These are phyloP conservation scores for Bjerkandera adusta DNA, from an alignment of 1,284 basidiomycete genomes.

Conservation along the genomic window DNA sequence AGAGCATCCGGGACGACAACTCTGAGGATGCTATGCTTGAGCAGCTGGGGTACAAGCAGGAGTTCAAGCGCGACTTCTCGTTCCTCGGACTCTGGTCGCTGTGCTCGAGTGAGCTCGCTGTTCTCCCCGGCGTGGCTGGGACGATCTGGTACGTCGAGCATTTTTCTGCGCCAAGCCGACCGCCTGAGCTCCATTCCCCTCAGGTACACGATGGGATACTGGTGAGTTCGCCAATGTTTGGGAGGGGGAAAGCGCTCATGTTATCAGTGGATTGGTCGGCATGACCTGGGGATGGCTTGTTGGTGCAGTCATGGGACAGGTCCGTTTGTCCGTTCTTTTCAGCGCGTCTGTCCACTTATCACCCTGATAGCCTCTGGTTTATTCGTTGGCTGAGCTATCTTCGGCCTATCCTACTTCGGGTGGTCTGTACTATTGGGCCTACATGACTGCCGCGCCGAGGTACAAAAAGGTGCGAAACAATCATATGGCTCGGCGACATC, in stretches of 20 bases:
- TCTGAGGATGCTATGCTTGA: slow-evolving; percentile 8
- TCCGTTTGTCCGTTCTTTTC: background rate
- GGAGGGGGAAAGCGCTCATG: background rate
- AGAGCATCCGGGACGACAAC: slow-evolving; percentile 3
- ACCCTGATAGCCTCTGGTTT: slow-evolving; percentile 11
- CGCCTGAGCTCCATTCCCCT: background rate
- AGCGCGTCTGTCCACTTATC: background rate
- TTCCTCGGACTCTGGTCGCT: slow-evolving; percentile 14
- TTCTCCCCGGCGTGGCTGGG: slow-evolving; percentile 16
- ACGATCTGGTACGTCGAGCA: slow-evolving; percentile 13
- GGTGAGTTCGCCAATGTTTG: slow-evolving; percentile 6
- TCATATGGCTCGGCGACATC: no score
- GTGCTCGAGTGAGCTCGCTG: slow-evolving; percentile 16
- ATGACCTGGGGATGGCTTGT: slow-evolving; percentile 21
- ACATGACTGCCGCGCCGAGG: slow-evolving; percentile 16
- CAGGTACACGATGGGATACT: slow-evolving; percentile 21
- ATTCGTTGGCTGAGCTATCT: slow-evolving; percentile 17
- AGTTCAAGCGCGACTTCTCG: slow-evolving; percentile 18
- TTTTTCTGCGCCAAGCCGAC: background rate
- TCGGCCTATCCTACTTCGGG: slow-evolving; percentile 21
- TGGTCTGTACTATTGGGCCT: slow-evolving; percentile 21
- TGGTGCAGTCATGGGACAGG: slow-evolving; percentile 20
- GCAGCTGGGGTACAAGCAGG: slow-evolving; percentile 13
- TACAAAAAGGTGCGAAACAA: slow-evolving; percentile 12
- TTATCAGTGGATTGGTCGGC: slow-evolving; percentile 15